Base-by-base conservation (phyloP, 768 basidiomycete genomes). In the Rubroboletus satanas region DNA sequence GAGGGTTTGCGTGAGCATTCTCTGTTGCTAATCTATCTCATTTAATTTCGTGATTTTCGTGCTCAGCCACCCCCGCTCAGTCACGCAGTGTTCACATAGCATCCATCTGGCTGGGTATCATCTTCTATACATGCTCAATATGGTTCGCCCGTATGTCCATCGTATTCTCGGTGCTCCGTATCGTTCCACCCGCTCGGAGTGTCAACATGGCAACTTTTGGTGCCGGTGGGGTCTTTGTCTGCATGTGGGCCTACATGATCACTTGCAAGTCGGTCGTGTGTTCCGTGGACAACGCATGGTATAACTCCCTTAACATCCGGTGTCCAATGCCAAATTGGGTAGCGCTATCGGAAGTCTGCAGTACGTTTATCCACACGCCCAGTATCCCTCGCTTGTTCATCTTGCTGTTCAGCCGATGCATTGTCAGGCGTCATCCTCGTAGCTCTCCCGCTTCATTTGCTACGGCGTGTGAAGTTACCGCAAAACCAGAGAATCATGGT, bases 281-380 rank as follows among this genome's bases (percentile, higher is more conserved):
- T 81, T 77, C 63, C 67, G 74, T 60, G 63, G 35, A 46, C 51
- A 54, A 14, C 43, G 52, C 55, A 12, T 82, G 81, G 80, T 77
- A 78, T 49, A 17, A 70, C 11, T 18, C 42, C 14, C 2, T 36
- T 0, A 67, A 64, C 43, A 71, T 79, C 0, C 75, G 75, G 52
- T 83, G 82, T 54, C 65, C 66, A 18, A 71, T 82, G 17, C 72
- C 72, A 26, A 67, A 70, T 31, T 73, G 79, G 60, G 74, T 84
- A 15, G 83, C 77, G 0, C 64, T 83, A 8, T 73, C 73, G n/a
- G 81, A 83, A 62, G 67, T 84, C 48, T 71, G 74, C 54, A 77
- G 83, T 83, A 55, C 57, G 81, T 74, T 6, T 28, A 10, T 37
- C 9, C 32, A 7, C 3, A 1, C 10, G 15, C 4, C 29, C 0